Evolutionary conservation across 2,329 filamentous ascomycete genomes (phyloP).

Genomic region (Phialophora chinensis): DNA sequence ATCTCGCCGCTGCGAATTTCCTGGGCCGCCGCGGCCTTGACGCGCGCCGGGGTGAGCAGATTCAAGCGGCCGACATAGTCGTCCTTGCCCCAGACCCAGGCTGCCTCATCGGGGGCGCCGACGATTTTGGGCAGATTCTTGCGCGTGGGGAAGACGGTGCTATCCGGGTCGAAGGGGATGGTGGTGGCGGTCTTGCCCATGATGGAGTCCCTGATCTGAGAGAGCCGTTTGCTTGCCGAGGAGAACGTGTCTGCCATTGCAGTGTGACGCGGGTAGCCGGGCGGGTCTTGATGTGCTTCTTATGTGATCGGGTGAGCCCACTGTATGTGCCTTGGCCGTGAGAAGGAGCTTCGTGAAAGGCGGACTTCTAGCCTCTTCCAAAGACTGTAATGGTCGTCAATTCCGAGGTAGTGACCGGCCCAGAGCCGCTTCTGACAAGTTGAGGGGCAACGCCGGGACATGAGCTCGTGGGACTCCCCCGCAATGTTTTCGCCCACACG

Average conservation of each 20-base stretch:
- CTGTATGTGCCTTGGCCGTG: neutral
- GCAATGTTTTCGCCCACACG: neutral
- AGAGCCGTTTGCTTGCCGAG: conserved; percentile 44
- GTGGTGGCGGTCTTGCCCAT: conserved; percentile 54
- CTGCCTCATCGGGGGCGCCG: conserved; percentile 60
- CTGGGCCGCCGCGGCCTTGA: conserved; percentile 56
- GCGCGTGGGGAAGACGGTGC: conserved; percentile 58
- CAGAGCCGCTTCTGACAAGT: neutral
- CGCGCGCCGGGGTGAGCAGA: conserved; percentile 61
- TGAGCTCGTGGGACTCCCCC: neutral
- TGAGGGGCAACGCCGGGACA: neutral
- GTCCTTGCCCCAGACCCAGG: conserved; percentile 66
- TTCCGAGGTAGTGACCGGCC: conserved; percentile 1
- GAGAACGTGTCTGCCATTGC: conserved; percentile 34
- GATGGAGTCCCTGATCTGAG: conserved; percentile 53
- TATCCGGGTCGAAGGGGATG: conserved; percentile 62
- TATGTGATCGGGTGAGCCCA: neutral
- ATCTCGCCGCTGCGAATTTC: conserved; percentile 64
- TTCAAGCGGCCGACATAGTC: conserved; percentile 58
- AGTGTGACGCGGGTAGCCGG: neutral
- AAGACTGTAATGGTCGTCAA: neutral
- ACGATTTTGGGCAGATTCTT: conserved; percentile 60
- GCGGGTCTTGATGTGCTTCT: neutral
- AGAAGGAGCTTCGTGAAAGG: neutral
- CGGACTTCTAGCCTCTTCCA: neutral